A percentile compares a stretch with the other conserved stretches of the same genome.
phyloP scores from a whole-genome alignment of 2,329 filamentous ascomycete genomes.

The Cryphonectria naterciae region DNA sequence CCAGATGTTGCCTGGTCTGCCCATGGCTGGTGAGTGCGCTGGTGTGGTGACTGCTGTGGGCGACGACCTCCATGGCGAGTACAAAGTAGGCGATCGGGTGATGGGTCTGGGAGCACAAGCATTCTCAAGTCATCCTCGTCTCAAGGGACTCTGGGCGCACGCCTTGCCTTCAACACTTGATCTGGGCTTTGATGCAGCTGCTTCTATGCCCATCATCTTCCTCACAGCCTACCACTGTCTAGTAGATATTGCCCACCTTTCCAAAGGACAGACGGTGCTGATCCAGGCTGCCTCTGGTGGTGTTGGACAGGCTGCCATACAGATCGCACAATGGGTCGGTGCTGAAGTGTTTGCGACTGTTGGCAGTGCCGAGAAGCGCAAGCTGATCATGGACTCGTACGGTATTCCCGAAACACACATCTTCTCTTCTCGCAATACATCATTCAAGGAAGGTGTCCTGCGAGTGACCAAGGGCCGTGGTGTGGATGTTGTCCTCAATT shows the following conservation, averaged over 20 bases:
- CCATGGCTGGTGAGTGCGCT: constrained; percentile 40
- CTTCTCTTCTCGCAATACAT: constrained; percentile 33
- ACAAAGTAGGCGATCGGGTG: constrained; percentile 37
- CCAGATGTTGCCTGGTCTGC: constrained; percentile 35
- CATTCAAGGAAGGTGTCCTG: constrained; percentile 22
- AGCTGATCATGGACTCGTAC: constrained; percentile 39
- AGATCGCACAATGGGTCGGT: constrained; percentile 42
- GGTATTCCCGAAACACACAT: constrained; percentile 44
- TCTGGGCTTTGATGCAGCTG: constrained; percentile 26
- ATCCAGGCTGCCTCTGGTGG: constrained; percentile 49
- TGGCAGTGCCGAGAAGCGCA: constrained; percentile 37
- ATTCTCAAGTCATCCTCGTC: constrained; percentile 29
- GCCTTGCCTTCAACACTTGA: constrained; percentile 22
- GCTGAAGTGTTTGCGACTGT: constrained; percentile 48
- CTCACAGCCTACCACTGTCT: constrained; percentile 46
- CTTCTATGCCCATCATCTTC: constrained; percentile 27
- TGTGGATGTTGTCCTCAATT: constrained; percentile 30
- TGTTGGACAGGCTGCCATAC: constrained; percentile 48
- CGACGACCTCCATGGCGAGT: constrained; percentile 31
- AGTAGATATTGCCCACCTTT: constrained; percentile 35
- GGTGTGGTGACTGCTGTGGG: constrained; percentile 40
- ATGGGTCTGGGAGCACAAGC: constrained; percentile 30
- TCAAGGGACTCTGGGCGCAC: constrained; percentile 13
- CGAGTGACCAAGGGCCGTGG: constrained; percentile 22
- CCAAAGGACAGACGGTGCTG: constrained; percentile 40